phyloP scores from a whole-genome alignment of 108 stramenopile species.

The Cylindrotheca closterium region DNA sequence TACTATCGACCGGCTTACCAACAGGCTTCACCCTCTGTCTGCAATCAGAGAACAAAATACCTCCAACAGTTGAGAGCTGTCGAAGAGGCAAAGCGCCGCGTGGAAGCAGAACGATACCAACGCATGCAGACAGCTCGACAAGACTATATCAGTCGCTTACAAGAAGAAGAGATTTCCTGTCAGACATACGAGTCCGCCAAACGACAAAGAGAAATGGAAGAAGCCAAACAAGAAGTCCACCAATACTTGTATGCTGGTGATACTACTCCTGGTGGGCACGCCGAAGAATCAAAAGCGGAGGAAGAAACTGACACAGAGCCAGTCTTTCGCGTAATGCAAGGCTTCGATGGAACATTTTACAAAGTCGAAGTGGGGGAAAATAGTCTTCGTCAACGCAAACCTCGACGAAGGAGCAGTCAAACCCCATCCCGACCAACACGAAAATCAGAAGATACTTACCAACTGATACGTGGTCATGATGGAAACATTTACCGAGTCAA shows the following conservation, averaged over 20 bases:
- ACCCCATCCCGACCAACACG: background rate
- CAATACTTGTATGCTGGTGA: background rate
- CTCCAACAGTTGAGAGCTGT: constrained; percentile 4
- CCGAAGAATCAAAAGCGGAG: background rate
- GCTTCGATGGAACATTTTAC: constrained; percentile 14
- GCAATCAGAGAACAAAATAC: too few relatives aligned
- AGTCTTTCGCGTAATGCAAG: constrained; percentile 6
- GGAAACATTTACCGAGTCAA: constrained; percentile 11
- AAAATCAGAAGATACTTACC: constrained; percentile 4
- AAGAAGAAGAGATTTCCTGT: constrained; percentile 11
- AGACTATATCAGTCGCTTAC: constrained; percentile 6
- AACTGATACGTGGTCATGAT: constrained; percentile 17
- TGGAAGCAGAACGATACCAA: too few relatives aligned
- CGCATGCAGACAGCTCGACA: too few relatives aligned
- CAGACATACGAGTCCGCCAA: background rate
- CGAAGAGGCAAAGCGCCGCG: constrained; percentile 16
- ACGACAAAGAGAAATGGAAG: background rate
- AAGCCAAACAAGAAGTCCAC: background rate
- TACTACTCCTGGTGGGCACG: background rate
- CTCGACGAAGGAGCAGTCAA: too few relatives aligned
- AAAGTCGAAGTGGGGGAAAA: background rate
- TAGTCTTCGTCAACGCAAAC: too few relatives aligned
- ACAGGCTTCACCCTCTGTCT: background rate
- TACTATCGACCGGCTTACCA: background rate
- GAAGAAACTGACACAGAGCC: constrained; percentile 1